Evolutionary conservation across 345 rosid species (phyloP).

Genomic region (Orychophragmus violaceus): DNA sequence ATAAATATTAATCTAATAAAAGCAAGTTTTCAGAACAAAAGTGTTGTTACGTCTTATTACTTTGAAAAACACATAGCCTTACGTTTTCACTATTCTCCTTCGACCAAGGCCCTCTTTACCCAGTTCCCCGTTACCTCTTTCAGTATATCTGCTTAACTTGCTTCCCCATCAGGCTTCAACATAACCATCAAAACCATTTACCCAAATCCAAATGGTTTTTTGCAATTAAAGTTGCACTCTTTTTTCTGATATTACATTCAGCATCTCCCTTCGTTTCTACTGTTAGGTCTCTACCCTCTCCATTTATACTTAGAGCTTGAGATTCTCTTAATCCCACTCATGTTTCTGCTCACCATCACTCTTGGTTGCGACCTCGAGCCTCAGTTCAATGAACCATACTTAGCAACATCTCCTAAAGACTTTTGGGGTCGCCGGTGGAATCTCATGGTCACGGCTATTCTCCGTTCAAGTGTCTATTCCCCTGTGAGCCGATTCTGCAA

Average conservation of each 20-base stretch:
- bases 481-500: not conserved
- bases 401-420: constrained; percentile 58
- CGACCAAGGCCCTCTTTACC: constrained; percentile 37
- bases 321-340: constrained; percentile 29
- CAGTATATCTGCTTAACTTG: not conserved
- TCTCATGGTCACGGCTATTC: constrained; percentile 43
- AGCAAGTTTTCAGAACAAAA: no score
- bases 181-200: not conserved
- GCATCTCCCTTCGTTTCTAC: not conserved
- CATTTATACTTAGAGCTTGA: constrained; percentile 42
- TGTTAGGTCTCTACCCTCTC: constrained; percentile 24
- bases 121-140: not conserved
- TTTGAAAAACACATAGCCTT: no score
- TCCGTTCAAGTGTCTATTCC: constrained; percentile 40
- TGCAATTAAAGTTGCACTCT: not conserved
- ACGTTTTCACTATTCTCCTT: no score
- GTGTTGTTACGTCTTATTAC: no score
- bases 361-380: constrained; percentile 40
- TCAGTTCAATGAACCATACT: constrained; percentile 48
- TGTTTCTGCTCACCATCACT: constrained; percentile 24
- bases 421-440: constrained; percentile 83
- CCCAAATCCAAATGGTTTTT: not conserved
- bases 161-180: not conserved
- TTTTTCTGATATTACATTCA: not conserved
- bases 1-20: no score